Evolutionary conservation across 2,329 filamentous ascomycete genomes (phyloP), one percentile per base, ranked within the genome.

Genomic region (Ascochyta viciae-villosae): DNA sequence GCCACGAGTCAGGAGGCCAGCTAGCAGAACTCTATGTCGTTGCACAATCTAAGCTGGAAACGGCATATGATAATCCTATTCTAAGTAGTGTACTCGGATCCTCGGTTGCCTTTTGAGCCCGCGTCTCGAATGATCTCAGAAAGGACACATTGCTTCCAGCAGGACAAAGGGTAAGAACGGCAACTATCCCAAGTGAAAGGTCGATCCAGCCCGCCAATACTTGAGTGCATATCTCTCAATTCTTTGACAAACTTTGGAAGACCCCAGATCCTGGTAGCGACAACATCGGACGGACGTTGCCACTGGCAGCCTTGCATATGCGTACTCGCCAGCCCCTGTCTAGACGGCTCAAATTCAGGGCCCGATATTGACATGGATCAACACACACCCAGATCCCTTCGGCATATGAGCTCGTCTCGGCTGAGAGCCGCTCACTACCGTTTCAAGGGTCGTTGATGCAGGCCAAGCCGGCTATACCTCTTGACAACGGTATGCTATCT

Each of bases 341-440:
- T 47, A 37, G 37, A 51, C 53, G 47, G 53, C 53, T 47, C 43
- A 23, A 33, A 35, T 27, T 40, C 40, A 54, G 45, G 51, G 51
- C 45, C 44, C 45, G 26, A 33, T 44, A 45, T 39, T 19, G 51
- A 40, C 51, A 54, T 48, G 43, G 54, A 23, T 59, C 57, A 65
- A 59, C 61, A 60, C 63, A 42, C 51, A 40, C 47, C 46, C 55
- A 66, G 58, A 65, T 64, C 53, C 54, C 52, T 50, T 50, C 58
- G 55, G 58, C 48, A 60, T 56, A 59, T 64, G 50, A 58, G 24
- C 53, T 57, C 56, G 57, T 59, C 54, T 66, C 64, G 65, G 64
- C 55, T 62, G 56, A 60, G 38, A 64, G 54, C 67, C 62, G 66
- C 62, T 52, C 63, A 62, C 58, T 48, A 57, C 45, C 56, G 57